Conservation (phyloP, 345 rosid species). For the Clarkia xantiana region DNA sequence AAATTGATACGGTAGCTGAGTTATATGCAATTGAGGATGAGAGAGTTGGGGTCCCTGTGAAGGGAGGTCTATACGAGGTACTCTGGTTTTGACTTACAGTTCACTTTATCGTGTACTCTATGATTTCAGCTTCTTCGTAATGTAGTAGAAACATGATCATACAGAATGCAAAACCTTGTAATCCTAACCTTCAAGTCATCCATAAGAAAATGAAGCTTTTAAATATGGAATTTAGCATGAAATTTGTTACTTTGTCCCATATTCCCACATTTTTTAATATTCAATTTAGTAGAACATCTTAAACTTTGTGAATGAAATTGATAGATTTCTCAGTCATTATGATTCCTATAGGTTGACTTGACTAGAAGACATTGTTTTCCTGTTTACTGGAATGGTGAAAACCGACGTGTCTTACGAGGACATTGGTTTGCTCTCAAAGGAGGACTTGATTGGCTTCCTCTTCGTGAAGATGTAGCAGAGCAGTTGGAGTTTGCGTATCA, state of each 20-base stretch:
- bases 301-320: too few relatives aligned
- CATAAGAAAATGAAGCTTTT: too few relatives aligned
- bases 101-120: background rate
- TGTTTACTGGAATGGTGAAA: conserved; percentile 92
- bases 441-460: conserved; percentile 82
- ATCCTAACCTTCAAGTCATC: too few relatives aligned
- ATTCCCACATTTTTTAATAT: too few relatives aligned
- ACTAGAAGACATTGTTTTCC: conserved; percentile 72
- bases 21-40: conserved; percentile 64
- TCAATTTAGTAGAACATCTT: too few relatives aligned
- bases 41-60: conserved; percentile 95
- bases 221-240: too few relatives aligned
- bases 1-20: conserved; percentile 18
- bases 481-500: conserved; percentile 75
- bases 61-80: conserved; percentile 96
- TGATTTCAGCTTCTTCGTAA: too few relatives aligned
- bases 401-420: conserved; percentile 84
- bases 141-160: too few relatives aligned
- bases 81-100: background rate
- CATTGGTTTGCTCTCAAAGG: conserved; percentile 96
- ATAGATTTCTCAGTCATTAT: too few relatives aligned
- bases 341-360: conserved; percentile 51
- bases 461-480: conserved; percentile 81
- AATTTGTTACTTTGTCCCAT: too few relatives aligned
- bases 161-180: too few relatives aligned